Evolutionary conservation across 202 grass and related monocot species (phyloP).

Genomic region (Schoenoplectus tabernaemontani): DNA sequence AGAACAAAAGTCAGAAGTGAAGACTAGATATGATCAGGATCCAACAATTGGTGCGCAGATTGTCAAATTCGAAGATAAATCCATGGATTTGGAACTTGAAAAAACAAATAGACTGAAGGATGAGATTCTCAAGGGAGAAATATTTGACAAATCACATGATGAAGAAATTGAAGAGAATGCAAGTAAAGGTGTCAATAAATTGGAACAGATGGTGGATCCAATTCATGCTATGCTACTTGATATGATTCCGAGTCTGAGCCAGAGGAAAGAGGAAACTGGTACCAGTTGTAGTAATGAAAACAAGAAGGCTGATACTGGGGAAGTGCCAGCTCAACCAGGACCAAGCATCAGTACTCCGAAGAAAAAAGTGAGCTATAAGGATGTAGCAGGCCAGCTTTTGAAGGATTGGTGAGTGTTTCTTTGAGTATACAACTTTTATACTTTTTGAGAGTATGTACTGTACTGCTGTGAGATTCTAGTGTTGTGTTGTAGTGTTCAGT

Average conservation of each 20-base stretch:
- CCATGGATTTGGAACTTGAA: slow-evolving; percentile 16
- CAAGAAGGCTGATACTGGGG: neutral
- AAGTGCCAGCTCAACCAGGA: slow-evolving; percentile 23
- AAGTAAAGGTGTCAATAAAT: slow-evolving; percentile 33
- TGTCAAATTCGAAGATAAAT: slow-evolving; percentile 31
- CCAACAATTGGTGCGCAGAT: slow-evolving; percentile 27
- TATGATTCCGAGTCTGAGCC: slow-evolving; percentile 49
- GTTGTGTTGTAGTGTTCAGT: neutral
- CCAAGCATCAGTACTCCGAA: slow-evolving; percentile 32
- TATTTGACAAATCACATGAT: slow-evolving; percentile 17
- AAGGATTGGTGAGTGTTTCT: slow-evolving; percentile 58
- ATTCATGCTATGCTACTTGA: slow-evolving; percentile 76
- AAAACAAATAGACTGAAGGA: slow-evolving; percentile 12
- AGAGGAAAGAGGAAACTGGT: slow-evolving; percentile 21
- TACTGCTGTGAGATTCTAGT: neutral
- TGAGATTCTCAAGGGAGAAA: slow-evolving; percentile 15
- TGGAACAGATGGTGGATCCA: slow-evolving; percentile 76
- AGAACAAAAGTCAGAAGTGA: slow-evolving; percentile 26
- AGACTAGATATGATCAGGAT: slow-evolving; percentile 23
- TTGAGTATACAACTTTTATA: slow-evolving; percentile 17
- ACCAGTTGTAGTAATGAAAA: neutral
- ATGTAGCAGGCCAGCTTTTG: slow-evolving; percentile 58
- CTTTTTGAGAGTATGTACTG: neutral
- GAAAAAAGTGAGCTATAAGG: slow-evolving; percentile 94
- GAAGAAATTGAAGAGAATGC: slow-evolving; percentile 30